Conservation (phyloP, 345 rosid species). For the Aethionema arabicum region DNA sequence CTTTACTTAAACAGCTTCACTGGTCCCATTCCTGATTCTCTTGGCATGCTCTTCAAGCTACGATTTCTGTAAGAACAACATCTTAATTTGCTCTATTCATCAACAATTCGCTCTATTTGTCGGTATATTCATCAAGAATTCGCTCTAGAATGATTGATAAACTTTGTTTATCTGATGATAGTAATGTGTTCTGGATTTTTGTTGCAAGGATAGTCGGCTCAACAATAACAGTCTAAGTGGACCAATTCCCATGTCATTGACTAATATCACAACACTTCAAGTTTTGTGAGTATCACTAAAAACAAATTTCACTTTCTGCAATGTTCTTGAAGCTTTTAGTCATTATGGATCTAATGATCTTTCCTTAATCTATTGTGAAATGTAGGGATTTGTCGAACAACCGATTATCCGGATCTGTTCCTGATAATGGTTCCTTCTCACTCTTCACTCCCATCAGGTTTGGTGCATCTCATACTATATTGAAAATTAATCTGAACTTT, state of each 20-base stretch:
- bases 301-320: slow-evolving; percentile 2
- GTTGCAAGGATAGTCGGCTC: slow-evolving; percentile 85
- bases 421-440: slow-evolving; percentile 96
- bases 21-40: slow-evolving; percentile 80
- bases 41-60: slow-evolving; percentile 81
- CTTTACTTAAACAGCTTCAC: slow-evolving; percentile 83
- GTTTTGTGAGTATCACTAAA: slow-evolving; percentile 64
- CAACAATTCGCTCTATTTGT: not conserved
- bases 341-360: not conserved
- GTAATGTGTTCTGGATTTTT: slow-evolving; percentile 29
- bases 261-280: slow-evolving; percentile 79
- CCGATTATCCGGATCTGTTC: slow-evolving; percentile 77
- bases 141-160: not conserved
- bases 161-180: slow-evolving; percentile 8
- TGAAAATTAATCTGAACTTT: not conserved
- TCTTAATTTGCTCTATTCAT: slow-evolving; percentile 17
- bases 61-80: slow-evolving; percentile 78
- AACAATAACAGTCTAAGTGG: slow-evolving; percentile 86
- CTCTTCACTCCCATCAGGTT: slow-evolving; percentile 96
- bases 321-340: slow-evolving; percentile 2
- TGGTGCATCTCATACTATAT: slow-evolving; percentile 13
- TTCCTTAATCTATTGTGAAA: slow-evolving; percentile 23
- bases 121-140: not conserved
- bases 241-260: slow-evolving; percentile 81
- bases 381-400: slow-evolving; percentile 94